Evolutionary conservation across 768 basidiomycete species (phyloP).

Genomic region (Phlebiopsis gigantea): DNA sequence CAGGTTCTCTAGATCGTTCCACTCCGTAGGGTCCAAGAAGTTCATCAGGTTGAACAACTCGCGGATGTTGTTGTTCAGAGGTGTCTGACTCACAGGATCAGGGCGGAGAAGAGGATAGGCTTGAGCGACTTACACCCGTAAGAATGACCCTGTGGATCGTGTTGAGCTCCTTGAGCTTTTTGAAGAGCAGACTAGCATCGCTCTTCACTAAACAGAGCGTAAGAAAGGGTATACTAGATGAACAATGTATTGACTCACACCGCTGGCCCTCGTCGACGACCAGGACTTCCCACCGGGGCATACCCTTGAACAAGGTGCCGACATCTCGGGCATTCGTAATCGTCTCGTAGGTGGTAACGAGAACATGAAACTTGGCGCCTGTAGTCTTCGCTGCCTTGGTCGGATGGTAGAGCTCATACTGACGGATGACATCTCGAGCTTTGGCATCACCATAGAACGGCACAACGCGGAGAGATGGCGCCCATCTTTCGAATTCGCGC

Average conservation of each 20-base stretch:
- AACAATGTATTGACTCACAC: conserved; percentile 42
- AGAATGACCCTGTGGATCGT: conserved; percentile 79
- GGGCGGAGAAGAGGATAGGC: neutral
- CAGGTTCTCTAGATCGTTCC: conserved; percentile 70
- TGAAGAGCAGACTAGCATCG: conserved; percentile 75
- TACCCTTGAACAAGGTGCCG: conserved; percentile 64
- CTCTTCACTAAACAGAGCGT: conserved; percentile 62
- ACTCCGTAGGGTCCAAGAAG: conserved; percentile 78
- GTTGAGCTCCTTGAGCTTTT: conserved; percentile 74
- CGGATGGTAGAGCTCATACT: conserved; percentile 73
- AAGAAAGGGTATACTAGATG: conserved; percentile 5
- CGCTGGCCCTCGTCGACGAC: conserved; percentile 93
- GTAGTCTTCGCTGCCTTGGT: conserved; percentile 32
- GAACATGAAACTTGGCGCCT: conserved; percentile 75
- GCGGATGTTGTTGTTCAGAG: conserved; percentile 93
- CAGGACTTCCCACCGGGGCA: conserved; percentile 91
- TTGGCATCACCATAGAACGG: conserved; percentile 82
- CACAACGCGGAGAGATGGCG: conserved; percentile 69
- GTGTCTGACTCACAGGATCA: conserved; percentile 49
- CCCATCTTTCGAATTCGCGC: conserved; percentile 88
- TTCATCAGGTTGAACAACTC: conserved; percentile 98
- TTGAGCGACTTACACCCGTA: conserved; percentile 60
- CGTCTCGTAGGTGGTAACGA: conserved; percentile 92
- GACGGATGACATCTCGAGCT: conserved; percentile 73
- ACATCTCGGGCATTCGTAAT: conserved; percentile 68